Base-by-base conservation (phyloP, 1,284 basidiomycete genomes). In the Mrakiaceae sp. region DNA sequence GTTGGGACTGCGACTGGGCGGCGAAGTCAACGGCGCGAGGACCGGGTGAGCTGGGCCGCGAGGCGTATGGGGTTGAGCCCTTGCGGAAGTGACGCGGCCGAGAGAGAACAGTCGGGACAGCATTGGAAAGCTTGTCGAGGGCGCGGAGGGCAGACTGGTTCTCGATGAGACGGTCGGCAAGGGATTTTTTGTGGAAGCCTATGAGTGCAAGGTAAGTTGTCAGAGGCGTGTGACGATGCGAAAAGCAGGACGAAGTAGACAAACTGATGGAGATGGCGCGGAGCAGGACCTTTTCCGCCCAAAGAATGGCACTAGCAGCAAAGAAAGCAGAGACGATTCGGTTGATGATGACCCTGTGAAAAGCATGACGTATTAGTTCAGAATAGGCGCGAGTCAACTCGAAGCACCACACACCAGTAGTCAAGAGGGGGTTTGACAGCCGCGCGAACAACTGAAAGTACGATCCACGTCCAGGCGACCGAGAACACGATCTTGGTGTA, bases 211-310 rank as follows among this genome's bases (percentile, higher is more conserved):
- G 49, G 49, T 60, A 14, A 50, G n/a, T 47, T 60, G 48, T 10
- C 53, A 64, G 42, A 61, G 52, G 27, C 27, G 27, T 27, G 27
- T 27, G 27, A 27, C 27, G 27, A 27, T 27, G 27, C 27, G 2
- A 43, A n/a, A 14, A 12, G 49, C 40, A 42, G 51, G 9, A 51
- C 39, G 58, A 14, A 10, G 10, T n/a, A 48, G 12, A 47, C 72
- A 88, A 88, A 70, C 82, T 84, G 75, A 87, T 87, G n/a, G 86
- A 86, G 54, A 87, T 81, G 68, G 85, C 84, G 69, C 83, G 84
- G 44, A 88, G 74, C 72, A 86, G 84, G 52, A 86, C 73, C 70
- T 88, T 88, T 72, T 88, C 87, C 8, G 77, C 79, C 4, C 88
- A 79, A 7, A 88, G 72, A 56, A 88, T 79, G 39, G 87, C 73